These are phyloP conservation scores for Brachypodium distachyon DNA, from an alignment of 202 grass and related monocot genomes.

Conservation along the genomic window DNA sequence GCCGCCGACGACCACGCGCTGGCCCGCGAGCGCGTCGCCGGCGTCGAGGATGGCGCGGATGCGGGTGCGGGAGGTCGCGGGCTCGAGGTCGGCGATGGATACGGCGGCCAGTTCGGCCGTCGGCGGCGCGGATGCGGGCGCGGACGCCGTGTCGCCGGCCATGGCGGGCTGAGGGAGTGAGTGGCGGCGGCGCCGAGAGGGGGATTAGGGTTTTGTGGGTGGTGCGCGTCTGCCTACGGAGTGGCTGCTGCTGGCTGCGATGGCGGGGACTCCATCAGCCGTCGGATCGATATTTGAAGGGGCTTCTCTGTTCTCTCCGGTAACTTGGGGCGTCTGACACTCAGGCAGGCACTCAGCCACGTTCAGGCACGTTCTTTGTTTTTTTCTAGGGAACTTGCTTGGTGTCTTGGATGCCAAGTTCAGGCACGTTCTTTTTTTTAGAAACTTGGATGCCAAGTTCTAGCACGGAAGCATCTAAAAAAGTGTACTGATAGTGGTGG, in stretches of 20 bases:
- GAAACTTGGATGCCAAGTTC: too few relatives aligned
- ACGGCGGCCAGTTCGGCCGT: constrained; percentile 10
- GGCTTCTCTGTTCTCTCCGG: not conserved
- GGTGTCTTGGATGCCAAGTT: too few relatives aligned
- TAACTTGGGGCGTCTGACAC: not conserved
- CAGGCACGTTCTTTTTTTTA: too few relatives aligned
- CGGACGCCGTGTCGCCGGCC: constrained; percentile 3
- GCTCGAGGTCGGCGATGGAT: constrained; percentile 22
- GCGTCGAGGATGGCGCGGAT: constrained; percentile 40
- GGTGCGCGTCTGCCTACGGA: not conserved
- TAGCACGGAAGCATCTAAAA: too few relatives aligned
- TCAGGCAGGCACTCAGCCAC: too few relatives aligned
- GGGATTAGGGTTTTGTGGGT: constrained; percentile 11
- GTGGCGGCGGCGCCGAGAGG: not conserved
- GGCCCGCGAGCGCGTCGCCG: constrained; percentile 28
- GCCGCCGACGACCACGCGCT: constrained; percentile 50
- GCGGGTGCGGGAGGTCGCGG: constrained; percentile 21
- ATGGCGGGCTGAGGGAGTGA: not conserved
- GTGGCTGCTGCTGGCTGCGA: not conserved
- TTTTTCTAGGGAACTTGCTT: too few relatives aligned
- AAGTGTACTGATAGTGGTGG: too few relatives aligned
- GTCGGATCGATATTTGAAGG: not conserved
- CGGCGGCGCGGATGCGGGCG: not conserved
- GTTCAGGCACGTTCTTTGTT: too few relatives aligned
- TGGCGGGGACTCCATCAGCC: not conserved